These are phyloP conservation scores for Pythium apleroticum DNA, from an alignment of 352 stramenopile species.

Conservation along the genomic window DNA sequence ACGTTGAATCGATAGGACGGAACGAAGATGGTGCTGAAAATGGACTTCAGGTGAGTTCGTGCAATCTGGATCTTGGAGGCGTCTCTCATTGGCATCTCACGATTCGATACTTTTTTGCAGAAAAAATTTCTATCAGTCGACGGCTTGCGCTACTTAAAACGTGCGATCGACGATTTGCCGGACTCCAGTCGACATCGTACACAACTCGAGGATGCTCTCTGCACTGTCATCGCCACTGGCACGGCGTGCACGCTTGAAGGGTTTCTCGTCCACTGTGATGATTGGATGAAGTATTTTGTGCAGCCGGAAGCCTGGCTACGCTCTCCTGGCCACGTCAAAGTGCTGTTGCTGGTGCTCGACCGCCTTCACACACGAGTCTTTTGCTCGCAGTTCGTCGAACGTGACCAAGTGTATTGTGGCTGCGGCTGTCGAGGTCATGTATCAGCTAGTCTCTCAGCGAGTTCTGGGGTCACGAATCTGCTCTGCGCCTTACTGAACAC, in stretches of 20 bases:
- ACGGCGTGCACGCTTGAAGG: background rate
- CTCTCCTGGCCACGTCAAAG: background rate
- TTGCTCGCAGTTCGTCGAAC: background rate
- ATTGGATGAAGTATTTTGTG: slow-evolving; percentile 16
- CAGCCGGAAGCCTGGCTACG: background rate
- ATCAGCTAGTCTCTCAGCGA: background rate
- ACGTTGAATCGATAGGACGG: background rate
- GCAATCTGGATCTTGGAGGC: background rate
- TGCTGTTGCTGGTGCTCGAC: background rate
- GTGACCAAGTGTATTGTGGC: slow-evolving; percentile 5
- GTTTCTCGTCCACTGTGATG: slow-evolving; percentile 1
- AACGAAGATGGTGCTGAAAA: background rate
- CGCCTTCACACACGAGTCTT: slow-evolving; percentile 4
- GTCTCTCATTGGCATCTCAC: too few species aligned
- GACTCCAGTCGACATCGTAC: background rate
- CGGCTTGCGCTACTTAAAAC: slow-evolving; percentile 2
- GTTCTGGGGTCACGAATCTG: background rate
- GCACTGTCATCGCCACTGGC: background rate
- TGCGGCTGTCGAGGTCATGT: slow-evolving; percentile 7
- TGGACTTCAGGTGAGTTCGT: background rate
- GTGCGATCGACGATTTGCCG: slow-evolving; percentile 2
- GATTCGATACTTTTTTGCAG: background rate
- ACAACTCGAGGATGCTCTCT: slow-evolving; percentile 1
- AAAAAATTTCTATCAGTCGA: slow-evolving; percentile 8
- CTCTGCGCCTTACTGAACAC: slow-evolving; percentile 5